Conservation (phyloP, 345 rosid species). For the Lepidium africanum region DNA sequence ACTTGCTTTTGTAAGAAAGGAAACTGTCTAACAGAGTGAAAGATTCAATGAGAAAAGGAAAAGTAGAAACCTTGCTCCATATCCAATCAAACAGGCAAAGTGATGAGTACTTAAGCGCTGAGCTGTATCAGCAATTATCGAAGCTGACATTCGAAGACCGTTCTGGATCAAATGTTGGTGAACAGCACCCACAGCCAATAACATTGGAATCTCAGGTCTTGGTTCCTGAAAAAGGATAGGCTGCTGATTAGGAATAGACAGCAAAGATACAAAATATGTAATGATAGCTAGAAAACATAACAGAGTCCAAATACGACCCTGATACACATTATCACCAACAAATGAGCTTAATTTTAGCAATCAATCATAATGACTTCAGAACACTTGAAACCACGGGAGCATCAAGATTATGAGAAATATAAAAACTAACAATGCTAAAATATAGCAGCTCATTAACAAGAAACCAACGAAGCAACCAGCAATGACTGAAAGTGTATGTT, state of each 20-base stretch:
- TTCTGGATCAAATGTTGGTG: constrained; percentile 99
- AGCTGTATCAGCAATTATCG: constrained; percentile 90
- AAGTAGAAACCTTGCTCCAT: constrained; percentile 80
- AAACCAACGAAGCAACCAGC: not conserved
- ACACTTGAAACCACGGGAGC: not conserved
- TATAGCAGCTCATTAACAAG: not conserved
- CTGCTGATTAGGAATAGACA: constrained; percentile 2
- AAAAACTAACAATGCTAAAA: not conserved
- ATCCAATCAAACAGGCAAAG: constrained; percentile 95
- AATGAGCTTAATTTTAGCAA: not conserved
- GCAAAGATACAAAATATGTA: not conserved
- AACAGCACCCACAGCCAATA: constrained; percentile 97
- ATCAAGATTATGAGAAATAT: not conserved
- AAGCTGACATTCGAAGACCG: constrained; percentile 92
- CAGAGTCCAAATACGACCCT: not conserved
- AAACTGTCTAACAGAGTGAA: not conserved
- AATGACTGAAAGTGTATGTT: not conserved
- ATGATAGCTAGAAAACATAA: not conserved
- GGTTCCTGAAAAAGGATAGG: constrained; percentile 51
- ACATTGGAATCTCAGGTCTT: constrained; percentile 87
- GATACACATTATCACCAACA: not conserved
- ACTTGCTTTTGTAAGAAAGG: not conserved
- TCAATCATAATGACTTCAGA: not conserved
- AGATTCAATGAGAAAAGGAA: constrained; percentile 3
- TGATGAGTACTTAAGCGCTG: constrained; percentile 99